Conservation (phyloP, 352 stramenopile genomes). For the Phytophthora litchii region DNA sequence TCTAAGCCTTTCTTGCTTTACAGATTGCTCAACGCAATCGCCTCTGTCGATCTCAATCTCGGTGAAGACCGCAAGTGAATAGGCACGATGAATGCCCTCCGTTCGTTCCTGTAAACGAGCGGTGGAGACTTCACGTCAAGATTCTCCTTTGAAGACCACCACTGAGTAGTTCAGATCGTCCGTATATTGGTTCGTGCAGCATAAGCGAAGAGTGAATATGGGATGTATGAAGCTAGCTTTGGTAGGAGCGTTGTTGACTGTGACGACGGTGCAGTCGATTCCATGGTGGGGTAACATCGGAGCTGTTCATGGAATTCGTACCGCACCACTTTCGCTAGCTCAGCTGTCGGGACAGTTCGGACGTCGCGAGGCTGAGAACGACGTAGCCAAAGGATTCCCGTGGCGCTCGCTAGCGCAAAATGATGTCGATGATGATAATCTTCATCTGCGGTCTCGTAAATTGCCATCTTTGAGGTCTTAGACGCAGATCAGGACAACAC, state of each 20-base stretch:
- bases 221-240: slow-evolving; percentile 8
- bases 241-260: not conserved
- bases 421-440: slow-evolving; percentile 5
- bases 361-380: slow-evolving; percentile 12
- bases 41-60: not conserved
- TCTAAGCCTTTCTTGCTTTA: too few relatives aligned
- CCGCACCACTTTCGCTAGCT: slow-evolving; percentile 12
- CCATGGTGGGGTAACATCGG: slow-evolving; percentile 31
- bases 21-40: too few relatives aligned
- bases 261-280: slow-evolving; percentile 17
- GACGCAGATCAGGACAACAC: slow-evolving; percentile 28
- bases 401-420: slow-evolving; percentile 15
- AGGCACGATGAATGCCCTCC: not conserved
- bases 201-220: slow-evolving; percentile 10
- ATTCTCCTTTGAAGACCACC: slow-evolving; percentile 7
- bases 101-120: slow-evolving; percentile 13
- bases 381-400: slow-evolving; percentile 6
- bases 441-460: slow-evolving; percentile 9
- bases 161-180: not conserved
- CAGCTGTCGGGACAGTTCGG: slow-evolving; percentile 19
- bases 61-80: slow-evolving; percentile 5
- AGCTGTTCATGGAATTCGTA: slow-evolving; percentile 21
- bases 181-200: slow-evolving; percentile 2
- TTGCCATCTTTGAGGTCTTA: slow-evolving; percentile 29
- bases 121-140: slow-evolving; percentile 15